Evolutionary conservation across 2,329 filamentous ascomycete species (phyloP).

Genomic region (Stylonectria norvegica): DNA sequence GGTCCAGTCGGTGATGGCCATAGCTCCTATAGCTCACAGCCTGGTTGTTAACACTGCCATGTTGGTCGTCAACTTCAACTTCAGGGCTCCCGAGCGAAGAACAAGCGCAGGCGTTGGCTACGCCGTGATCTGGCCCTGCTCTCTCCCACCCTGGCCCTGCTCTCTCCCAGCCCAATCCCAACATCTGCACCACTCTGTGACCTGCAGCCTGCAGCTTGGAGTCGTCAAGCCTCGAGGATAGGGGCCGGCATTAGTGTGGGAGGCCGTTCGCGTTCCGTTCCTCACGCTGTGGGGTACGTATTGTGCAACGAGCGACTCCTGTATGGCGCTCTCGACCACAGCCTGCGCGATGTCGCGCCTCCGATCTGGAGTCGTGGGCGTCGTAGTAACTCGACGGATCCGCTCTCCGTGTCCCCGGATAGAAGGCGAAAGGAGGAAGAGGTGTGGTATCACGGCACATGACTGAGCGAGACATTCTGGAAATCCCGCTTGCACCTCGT

Average conservation of each 20-base stretch:
- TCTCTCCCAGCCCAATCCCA: constrained; percentile 1
- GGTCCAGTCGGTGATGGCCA: background rate
- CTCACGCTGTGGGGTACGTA: too few relatives aligned
- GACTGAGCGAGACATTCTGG: constrained; percentile 15
- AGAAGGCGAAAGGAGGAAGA: background rate
- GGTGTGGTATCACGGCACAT: background rate
- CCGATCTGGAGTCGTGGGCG: too few relatives aligned
- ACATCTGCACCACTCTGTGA: constrained; percentile 3
- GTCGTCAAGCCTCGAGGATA: constrained; percentile 5
- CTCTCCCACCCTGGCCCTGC: constrained; percentile 7
- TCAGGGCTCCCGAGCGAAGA: too few relatives aligned
- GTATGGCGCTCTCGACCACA: too few relatives aligned
- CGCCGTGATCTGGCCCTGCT: constrained; percentile 9
- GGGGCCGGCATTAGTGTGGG: constrained; percentile 6
- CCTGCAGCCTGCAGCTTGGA: constrained; percentile 10
- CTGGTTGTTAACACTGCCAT: background rate
- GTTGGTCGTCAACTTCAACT: too few relatives aligned
- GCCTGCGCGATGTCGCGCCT: too few relatives aligned
- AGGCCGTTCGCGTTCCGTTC: constrained; percentile 14
- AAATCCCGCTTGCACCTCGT: constrained; percentile 10
- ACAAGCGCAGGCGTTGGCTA: too few relatives aligned
- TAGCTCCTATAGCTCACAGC: background rate
- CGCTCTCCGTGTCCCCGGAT: background rate
- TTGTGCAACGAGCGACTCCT: too few relatives aligned
- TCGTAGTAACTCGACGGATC: background rate